Base-by-base conservation (phyloP, 108 stramenopile genomes). In the Aurantiochytrium sp. region DNA sequence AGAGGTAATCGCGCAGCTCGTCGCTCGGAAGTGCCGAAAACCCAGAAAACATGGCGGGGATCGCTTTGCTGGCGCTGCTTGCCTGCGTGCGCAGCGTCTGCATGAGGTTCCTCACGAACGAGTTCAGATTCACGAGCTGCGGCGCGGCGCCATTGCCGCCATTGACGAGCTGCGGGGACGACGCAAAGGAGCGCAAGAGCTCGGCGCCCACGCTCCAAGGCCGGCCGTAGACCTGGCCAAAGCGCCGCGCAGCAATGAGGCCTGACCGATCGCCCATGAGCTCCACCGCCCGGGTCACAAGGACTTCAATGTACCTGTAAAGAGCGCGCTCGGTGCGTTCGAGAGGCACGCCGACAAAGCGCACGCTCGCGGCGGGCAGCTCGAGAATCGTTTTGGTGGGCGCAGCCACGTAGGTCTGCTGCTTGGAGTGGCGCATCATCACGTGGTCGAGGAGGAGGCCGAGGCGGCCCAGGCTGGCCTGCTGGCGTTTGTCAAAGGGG, bases 361-460 rank as follows among this genome's bases (percentile, higher is more conserved):
- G 87, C 4, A 93, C 88, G 19, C 90, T 91, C 30, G 92, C 85
- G 34, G 69, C 65, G 36, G 87, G 90, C 30, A 93, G 89, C 32
- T 89, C 89, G 81, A 95, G 53, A 37, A 95, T 86, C 34, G 59
- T 65, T 10, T 34, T 30, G 27, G 27, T 10, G 15, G 92, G 90
- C 6, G 55, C 53, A n/a, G 86, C 55, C 10, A 73, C 15, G 22
- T 94, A 88, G 15, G 89, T 91, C 95, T 95, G 95, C 50, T 85
- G 86, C 90, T 95, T 95, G 73, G 93, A 91, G 45, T 95, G 94
- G n/a, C 95, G 90, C 55, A 96, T 89, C 69, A 94, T 90, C 5
- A 94, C 50, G 30, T 91, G 68, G 30, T 86, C 39, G 45, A 96
- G 87, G 12, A 95, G 69, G 22, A 87, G 85, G n/a, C 93, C 55